Conservation (phyloP, 1,284 basidiomycete species). For the Malassezia caprae region DNA sequence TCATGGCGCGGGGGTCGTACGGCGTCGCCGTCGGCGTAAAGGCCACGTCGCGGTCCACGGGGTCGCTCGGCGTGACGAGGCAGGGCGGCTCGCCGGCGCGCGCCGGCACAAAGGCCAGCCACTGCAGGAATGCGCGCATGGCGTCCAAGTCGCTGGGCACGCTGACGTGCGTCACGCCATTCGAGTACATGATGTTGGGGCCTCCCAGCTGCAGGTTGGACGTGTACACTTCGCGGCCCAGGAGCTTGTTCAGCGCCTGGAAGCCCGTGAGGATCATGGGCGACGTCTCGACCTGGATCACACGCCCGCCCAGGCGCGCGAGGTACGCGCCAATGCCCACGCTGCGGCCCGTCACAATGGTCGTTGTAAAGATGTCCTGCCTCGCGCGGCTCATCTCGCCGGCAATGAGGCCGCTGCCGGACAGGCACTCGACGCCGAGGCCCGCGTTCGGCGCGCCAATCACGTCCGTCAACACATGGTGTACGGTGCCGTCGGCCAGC, state of each 20-base stretch:
- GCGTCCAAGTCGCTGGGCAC: slow-evolving; percentile 72
- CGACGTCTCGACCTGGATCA: slow-evolving; percentile 97
- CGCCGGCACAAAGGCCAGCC: slow-evolving; percentile 76
- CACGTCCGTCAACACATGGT: slow-evolving; percentile 90
- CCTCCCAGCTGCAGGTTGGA: slow-evolving; percentile 97
- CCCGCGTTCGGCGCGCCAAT: slow-evolving; percentile 84
- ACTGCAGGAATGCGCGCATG: slow-evolving; percentile 57
- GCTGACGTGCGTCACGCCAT: slow-evolving; percentile 87
- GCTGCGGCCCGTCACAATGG: slow-evolving; percentile 92
- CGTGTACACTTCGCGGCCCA: slow-evolving; percentile 97
- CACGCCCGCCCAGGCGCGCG: slow-evolving; percentile 90
- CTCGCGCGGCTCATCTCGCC: slow-evolving; percentile 97
- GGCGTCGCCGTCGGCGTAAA: slow-evolving; percentile 73
- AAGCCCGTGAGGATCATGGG: slow-evolving; percentile 98
- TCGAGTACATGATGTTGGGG: slow-evolving; percentile 57
- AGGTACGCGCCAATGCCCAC: slow-evolving; percentile 99
- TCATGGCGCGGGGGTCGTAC: slow-evolving; percentile 96
- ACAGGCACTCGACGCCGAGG: slow-evolving; percentile 93
- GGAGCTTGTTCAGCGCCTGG: slow-evolving; percentile 92
- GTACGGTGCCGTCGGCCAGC: slow-evolving; percentile 65
- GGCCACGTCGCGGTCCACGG: slow-evolving; percentile 84
- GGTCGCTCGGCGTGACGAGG: slow-evolving; percentile 33
- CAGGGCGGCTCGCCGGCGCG: slow-evolving; percentile 25
- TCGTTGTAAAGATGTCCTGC: slow-evolving; percentile 98
- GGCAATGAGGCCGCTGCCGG: slow-evolving; percentile 92